Percentiles rank a stretch among this genome's conserved stretches.
phyloP scores from a whole-genome alignment of 75 land plant species.

The Larix kaempferi region DNA sequence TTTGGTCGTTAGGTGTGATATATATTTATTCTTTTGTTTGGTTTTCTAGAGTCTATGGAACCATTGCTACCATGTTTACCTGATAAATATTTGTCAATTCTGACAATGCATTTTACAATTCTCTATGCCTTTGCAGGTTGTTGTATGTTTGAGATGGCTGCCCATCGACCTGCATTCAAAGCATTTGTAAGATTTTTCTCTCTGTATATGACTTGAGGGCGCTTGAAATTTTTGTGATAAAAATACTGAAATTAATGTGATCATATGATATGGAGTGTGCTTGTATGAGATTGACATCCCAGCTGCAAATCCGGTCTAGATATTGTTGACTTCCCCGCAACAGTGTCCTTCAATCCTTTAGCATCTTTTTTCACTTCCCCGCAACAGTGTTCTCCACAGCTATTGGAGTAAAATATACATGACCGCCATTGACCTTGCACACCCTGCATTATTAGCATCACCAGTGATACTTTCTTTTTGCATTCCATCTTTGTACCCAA shows the following conservation, averaged over 20 bases:
- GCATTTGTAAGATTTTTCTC: slow-evolving; percentile 78
- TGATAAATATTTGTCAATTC: background rate
- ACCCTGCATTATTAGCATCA: no score
- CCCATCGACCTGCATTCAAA: slow-evolving; percentile 98
- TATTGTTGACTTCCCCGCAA: no score
- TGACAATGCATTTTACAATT: background rate
- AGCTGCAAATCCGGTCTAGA: background rate
- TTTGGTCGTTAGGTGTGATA: slow-evolving; percentile 91
- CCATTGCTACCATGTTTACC: background rate
- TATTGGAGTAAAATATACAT: background rate
- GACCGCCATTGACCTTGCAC: background rate
- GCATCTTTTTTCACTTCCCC: no score
- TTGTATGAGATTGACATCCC: background rate
- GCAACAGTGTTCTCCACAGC: background rate
- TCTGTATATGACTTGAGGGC: background rate
- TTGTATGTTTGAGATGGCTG: slow-evolving; percentile 99
- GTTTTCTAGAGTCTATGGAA: background rate
- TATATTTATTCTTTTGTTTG: background rate
- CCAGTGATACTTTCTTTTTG: no score
- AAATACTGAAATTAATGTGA: background rate
- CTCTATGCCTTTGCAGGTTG: slow-evolving; percentile 61
- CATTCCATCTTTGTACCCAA: background rate
- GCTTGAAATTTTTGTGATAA: background rate
- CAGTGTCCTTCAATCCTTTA: no score
- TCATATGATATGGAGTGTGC: background rate